Conservation (phyloP, 768 basidiomycete genomes). For the Suillus variegatus region DNA sequence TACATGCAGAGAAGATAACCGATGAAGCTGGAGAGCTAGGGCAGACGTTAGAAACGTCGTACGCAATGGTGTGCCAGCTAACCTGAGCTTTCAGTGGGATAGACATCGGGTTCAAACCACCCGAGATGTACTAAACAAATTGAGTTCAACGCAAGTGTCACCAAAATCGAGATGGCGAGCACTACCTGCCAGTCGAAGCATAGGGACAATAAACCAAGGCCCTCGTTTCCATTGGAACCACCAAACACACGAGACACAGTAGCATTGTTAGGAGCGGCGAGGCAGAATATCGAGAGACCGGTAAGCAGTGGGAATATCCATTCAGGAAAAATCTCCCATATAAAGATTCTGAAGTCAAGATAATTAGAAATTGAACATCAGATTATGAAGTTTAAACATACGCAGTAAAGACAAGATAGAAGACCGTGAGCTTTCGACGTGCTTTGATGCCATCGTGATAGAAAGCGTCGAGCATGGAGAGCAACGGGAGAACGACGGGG, state of each 20-base stretch:
- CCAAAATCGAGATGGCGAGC: conserved; percentile 9
- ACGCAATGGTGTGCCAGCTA: not conserved
- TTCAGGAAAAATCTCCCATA: conserved; percentile 46
- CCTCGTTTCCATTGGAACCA: conserved; percentile 63
- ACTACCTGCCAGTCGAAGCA: conserved; percentile 61
- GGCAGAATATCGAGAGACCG: conserved; percentile 57
- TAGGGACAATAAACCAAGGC: conserved; percentile 58
- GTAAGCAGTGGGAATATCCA: conserved; percentile 43
- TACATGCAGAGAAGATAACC: conserved; percentile 57
- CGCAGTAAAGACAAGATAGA: conserved; percentile 43
- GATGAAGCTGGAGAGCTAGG: conserved; percentile 43
- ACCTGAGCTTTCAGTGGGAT: conserved; percentile 56
- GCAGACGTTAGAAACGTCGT: not conserved
- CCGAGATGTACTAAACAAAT: conserved; percentile 33
- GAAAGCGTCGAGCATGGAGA: conserved; percentile 34
- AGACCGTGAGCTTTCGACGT: conserved; percentile 46
- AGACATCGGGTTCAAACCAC: conserved; percentile 41
- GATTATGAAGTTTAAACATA: not conserved
- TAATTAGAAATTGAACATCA: not conserved
- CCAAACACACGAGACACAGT: conserved; percentile 60
- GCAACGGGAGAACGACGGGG: conserved; percentile 30
- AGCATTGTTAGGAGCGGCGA: conserved; percentile 48
- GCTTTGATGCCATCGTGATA: conserved; percentile 42
- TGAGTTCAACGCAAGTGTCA: conserved; percentile 32
- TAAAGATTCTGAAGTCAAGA: conserved; percentile 34